A percentile compares a stretch with the other conserved stretches of the same genome.
phyloP scores from a whole-genome alignment of 495 filamentous ascomycete genomes.

The Penicillium steckii region DNA sequence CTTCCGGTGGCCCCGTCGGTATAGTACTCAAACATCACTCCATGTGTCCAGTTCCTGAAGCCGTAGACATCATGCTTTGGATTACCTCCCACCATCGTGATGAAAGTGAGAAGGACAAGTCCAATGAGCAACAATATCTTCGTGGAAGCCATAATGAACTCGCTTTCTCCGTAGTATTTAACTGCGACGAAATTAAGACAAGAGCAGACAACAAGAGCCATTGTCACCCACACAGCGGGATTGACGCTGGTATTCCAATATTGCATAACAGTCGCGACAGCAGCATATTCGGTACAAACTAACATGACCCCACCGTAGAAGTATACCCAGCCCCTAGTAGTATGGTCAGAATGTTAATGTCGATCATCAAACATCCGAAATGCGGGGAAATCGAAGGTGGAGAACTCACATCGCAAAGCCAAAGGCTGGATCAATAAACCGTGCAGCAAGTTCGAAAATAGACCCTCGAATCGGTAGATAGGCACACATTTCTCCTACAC shows the following conservation, averaged over 20 bases:
- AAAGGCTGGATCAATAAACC: constrained; percentile 67
- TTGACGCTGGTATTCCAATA: constrained; percentile 58
- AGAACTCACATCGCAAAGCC: constrained; percentile 62
- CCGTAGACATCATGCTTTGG: constrained; percentile 61
- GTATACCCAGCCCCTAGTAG: constrained; percentile 41
- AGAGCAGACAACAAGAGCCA: constrained; percentile 67
- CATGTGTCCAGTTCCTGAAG: constrained; percentile 50
- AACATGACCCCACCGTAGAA: constrained; percentile 37
- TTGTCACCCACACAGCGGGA: constrained; percentile 65
- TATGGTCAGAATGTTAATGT: constrained; percentile 13
- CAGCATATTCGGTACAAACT: constrained; percentile 67
- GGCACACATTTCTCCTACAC: constrained; percentile 64
- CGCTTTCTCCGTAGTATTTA: constrained; percentile 67
- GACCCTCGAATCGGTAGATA: constrained; percentile 71
- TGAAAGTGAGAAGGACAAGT: constrained; percentile 65
- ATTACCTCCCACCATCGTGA: constrained; percentile 67
- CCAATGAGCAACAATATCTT: constrained; percentile 75
- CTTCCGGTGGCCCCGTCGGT: constrained; percentile 33
- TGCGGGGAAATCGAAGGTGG: neutral
- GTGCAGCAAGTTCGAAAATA: constrained; percentile 67
- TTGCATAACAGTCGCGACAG: constrained; percentile 66
- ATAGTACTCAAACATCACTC: constrained; percentile 23
- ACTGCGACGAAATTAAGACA: constrained; percentile 67
- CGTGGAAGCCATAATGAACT: constrained; percentile 71
- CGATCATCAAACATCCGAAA: neutral